Evolutionary conservation across 371 early-diverging fungal species (phyloP).

Genomic region (Batrachochytrium dendrobatidis): DNA sequence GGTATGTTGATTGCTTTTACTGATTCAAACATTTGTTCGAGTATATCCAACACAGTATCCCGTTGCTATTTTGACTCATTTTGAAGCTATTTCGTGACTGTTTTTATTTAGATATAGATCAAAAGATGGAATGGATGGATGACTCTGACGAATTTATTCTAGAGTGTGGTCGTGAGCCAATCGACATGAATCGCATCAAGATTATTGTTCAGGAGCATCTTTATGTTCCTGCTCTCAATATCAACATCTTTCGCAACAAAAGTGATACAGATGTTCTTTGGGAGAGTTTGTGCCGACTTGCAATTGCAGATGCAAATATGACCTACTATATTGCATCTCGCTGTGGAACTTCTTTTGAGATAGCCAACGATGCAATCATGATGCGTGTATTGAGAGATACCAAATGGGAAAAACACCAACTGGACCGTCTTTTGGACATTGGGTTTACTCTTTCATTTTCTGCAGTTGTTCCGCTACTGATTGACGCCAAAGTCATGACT

Average conservation of each 20-base stretch:
- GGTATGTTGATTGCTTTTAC: too few species aligned
- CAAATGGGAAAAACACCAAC: not conserved
- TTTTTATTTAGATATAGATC: too few species aligned
- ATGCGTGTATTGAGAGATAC: not conserved
- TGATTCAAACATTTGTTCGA: too few species aligned
- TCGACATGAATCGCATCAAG: not conserved
- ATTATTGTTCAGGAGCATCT: not conserved
- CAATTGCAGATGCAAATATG: too few species aligned
- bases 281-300: too few species aligned
- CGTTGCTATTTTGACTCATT: too few species aligned
- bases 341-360: not conserved
- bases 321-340: not conserved
- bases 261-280: not conserved
- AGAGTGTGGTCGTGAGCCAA: not conserved
- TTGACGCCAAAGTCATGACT: not conserved
- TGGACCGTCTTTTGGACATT: not conserved
- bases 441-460: not conserved
- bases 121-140: not conserved
- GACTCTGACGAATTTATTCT: not conserved
- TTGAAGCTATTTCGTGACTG: too few species aligned
- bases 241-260: not conserved
- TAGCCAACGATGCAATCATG: not conserved
- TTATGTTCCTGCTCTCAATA: not conserved
- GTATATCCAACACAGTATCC: too few species aligned
- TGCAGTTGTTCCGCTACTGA: not conserved